These are phyloP conservation scores for Pyricularia grisea DNA, from an alignment of 2,329 filamentous ascomycete genomes.

Conservation along the genomic window DNA sequence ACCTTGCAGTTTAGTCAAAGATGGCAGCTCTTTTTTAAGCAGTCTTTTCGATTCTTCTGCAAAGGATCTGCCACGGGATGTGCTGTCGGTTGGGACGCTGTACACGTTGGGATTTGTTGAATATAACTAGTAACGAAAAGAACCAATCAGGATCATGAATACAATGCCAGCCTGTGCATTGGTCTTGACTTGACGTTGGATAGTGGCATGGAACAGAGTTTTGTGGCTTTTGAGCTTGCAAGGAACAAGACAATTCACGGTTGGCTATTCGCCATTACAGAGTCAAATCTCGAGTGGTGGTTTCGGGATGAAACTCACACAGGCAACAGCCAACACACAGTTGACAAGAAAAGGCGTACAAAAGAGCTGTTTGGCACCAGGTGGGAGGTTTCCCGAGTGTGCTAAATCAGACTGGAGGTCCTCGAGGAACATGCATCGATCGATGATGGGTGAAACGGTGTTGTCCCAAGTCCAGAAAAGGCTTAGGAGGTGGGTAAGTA, in stretches of 20 bases:
- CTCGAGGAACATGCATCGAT: slow-evolving; percentile 10
- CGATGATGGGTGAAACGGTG: slow-evolving; percentile 9
- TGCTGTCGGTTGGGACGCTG: background rate
- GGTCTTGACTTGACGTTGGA: background rate
- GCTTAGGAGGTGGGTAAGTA: slow-evolving; percentile 10
- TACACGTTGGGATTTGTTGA: slow-evolving; percentile 2
- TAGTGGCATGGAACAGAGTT: background rate
- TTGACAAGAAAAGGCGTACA: slow-evolving; percentile 16
- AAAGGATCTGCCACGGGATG: slow-evolving; percentile 1
- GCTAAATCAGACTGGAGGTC: slow-evolving; percentile 6
- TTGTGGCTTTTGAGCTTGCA: background rate
- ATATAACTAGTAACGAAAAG: background rate
- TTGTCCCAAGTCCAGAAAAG: slow-evolving; percentile 17
- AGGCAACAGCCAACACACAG: slow-evolving; percentile 12
- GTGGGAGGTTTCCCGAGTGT: background rate
- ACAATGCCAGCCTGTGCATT: background rate
- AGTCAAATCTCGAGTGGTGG: background rate
- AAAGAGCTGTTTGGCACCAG: slow-evolving; percentile 7
- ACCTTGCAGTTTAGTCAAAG: slow-evolving; percentile 12
- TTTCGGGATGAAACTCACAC: slow-evolving; percentile 8
- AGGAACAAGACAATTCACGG: background rate
- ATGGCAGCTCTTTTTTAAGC: slow-evolving; percentile 3
- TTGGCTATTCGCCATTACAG: background rate
- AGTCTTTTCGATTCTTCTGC: slow-evolving; percentile 6
- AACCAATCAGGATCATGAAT: background rate